phyloP scores from a whole-genome alignment of 192 early-diverging fungal species.

The Backusella westeae region DNA sequence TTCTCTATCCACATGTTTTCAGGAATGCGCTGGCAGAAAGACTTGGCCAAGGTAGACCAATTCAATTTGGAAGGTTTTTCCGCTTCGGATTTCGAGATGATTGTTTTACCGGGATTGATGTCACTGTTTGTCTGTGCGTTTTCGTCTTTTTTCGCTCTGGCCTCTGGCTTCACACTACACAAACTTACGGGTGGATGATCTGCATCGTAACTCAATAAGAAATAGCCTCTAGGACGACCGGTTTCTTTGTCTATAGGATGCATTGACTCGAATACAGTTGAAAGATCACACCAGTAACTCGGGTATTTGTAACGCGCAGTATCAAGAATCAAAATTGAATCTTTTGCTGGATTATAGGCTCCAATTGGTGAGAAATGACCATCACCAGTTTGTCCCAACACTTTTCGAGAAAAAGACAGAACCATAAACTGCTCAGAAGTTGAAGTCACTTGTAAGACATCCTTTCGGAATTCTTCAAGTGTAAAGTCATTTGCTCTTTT shows the following conservation, averaged over 20 bases:
- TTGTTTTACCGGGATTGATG: not conserved
- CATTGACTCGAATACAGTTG: conserved; percentile 77
- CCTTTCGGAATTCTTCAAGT: conserved; percentile 76
- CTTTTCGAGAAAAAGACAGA: conserved; percentile 76
- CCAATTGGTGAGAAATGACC: conserved; percentile 94
- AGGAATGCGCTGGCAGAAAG: conserved; percentile 54
- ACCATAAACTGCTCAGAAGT: conserved; percentile 83
- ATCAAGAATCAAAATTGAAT: conserved; percentile 82
- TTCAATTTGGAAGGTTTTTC: conserved; percentile 32
- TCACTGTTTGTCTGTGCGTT: not conserved
- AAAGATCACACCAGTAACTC: conserved; percentile 74
- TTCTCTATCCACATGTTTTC: conserved; percentile 49
- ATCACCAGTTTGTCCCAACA: conserved; percentile 87
- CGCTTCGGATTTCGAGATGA: not conserved
- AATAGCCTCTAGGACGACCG: conserved; percentile 81
- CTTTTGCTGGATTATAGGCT: conserved; percentile 69
- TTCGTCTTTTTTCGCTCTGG: not conserved
- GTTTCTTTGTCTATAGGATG: conserved; percentile 82
- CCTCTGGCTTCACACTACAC: conserved; percentile 31
- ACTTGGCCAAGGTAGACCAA: conserved; percentile 52
- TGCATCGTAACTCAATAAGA: conserved; percentile 58
- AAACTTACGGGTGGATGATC: conserved; percentile 36
- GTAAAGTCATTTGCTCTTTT: conserved; percentile 67
- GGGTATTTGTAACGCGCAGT: conserved; percentile 93
- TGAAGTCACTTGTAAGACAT: conserved; percentile 66